phyloP scores from a whole-genome alignment of 2,329 filamentous ascomycete genomes.

The Davidsoniella virescens region DNA sequence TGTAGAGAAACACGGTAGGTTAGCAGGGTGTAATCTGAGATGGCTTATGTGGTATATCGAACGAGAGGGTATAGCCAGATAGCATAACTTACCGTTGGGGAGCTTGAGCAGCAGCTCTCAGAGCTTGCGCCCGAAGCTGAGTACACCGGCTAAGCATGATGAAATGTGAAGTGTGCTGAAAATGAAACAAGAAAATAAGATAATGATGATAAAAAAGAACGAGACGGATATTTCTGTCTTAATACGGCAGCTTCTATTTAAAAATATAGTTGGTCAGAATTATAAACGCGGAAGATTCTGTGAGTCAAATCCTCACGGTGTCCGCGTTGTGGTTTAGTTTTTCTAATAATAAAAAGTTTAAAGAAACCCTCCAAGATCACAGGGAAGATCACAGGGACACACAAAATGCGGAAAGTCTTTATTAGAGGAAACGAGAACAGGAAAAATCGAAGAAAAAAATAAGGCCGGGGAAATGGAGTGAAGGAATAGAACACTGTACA shows the following conservation, averaged over 20 bases:
- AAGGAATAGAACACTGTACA: not conserved
- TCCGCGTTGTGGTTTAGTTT: too few species aligned
- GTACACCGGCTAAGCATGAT: slow-evolving; percentile 16
- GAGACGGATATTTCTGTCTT: not conserved
- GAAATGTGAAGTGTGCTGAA: slow-evolving; percentile 7
- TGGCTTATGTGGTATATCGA: not conserved
- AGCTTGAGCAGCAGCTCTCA: slow-evolving; percentile 12
- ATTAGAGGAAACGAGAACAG: not conserved
- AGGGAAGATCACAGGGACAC: slow-evolving; percentile 20
- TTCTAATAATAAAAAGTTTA: too few species aligned
- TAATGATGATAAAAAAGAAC: not conserved
- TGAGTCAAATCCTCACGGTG: too few species aligned
- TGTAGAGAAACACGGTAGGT: slow-evolving; percentile 15
- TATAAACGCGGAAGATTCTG: too few species aligned
- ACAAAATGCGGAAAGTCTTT: slow-evolving; percentile 2
- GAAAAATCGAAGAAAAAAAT: not conserved
- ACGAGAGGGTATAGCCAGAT: not conserved
- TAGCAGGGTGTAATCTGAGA: not conserved
- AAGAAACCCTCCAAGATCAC: slow-evolving; percentile 15
- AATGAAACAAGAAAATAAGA: not conserved
- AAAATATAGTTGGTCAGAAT: too few species aligned
- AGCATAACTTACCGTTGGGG: slow-evolving; percentile 7
- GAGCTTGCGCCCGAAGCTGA: slow-evolving; percentile 15
- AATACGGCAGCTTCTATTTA: not conserved
- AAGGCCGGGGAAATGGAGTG: too few species aligned